phyloP scores from a whole-genome alignment of 257 asterid genomes.

The Solanum etuberosum region DNA sequence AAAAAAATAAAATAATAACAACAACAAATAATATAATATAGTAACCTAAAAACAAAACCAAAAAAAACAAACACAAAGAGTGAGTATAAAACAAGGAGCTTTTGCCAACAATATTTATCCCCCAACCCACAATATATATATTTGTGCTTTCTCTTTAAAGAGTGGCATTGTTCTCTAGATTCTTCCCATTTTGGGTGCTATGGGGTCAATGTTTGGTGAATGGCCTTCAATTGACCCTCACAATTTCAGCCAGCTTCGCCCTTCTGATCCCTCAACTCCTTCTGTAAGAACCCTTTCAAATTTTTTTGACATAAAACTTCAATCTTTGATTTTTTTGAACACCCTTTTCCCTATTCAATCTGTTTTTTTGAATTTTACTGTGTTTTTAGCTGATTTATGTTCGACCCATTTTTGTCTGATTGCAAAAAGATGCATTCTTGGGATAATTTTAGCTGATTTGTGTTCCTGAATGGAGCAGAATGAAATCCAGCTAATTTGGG shows the following conservation, averaged over 20 bases:
- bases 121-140: not conserved
- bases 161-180: not conserved
- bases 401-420: not conserved
- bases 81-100: not conserved
- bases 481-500: not conserved
- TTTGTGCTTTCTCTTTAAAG: not conserved
- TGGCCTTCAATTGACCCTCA: slow-evolving; percentile 35
- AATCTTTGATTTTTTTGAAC: not conserved
- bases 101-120: not conserved
- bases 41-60: not conserved
- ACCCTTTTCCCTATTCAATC: not conserved
- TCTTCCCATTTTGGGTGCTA: not conserved
- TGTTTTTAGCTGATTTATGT: not conserved
- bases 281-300: slow-evolving; percentile 7
- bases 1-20: too few relatives aligned
- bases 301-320: not conserved
- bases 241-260: slow-evolving; percentile 32
- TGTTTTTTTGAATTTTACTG: not conserved
- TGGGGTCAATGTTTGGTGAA: slow-evolving; percentile 24
- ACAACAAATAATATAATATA: too few relatives aligned
- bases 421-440: not conserved
- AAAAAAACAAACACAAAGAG: not conserved
- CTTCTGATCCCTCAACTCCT: slow-evolving; percentile 16
- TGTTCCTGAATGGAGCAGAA: not conserved
- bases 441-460: not conserved